Conservation (phyloP, 805 yeast species). For the Hanseniaspora nectarophila region DNA sequence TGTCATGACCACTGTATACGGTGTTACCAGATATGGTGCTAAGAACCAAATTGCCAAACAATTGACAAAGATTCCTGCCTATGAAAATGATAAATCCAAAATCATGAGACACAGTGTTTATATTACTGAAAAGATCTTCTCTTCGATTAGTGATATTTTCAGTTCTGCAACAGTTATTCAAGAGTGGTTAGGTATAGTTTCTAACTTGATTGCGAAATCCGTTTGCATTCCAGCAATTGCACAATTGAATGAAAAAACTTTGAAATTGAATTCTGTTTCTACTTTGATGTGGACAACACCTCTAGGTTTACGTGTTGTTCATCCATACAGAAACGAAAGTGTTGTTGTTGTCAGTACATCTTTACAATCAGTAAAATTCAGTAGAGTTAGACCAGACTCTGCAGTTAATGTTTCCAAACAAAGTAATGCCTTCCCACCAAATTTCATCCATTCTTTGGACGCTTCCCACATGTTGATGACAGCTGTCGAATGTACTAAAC, state of each 20-base stretch:
- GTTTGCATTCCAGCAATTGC: slow-evolving; percentile 51
- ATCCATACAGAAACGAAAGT: slow-evolving; percentile 72
- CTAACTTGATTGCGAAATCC: slow-evolving; percentile 66
- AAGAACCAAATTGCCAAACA: slow-evolving; percentile 76
- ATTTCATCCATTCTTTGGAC: slow-evolving; percentile 86
- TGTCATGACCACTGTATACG: slow-evolving; percentile 96
- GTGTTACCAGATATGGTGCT: slow-evolving; percentile 92
- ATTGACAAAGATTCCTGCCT: slow-evolving; percentile 43
- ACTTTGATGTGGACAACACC: slow-evolving; percentile 98
- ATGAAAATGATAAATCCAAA: slow-evolving; percentile 35
- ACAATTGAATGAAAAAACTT: slow-evolving; percentile 31
- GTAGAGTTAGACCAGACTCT: slow-evolving; percentile 75
- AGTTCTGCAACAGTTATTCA: slow-evolving; percentile 89
- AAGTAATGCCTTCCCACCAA: slow-evolving; percentile 88
- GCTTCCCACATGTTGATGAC: slow-evolving; percentile 94
- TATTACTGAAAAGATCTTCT: slow-evolving; percentile 66
- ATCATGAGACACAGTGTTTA: slow-evolving; percentile 37
- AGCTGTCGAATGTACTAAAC: slow-evolving; percentile 61
- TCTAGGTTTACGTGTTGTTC: slow-evolving; percentile 87
- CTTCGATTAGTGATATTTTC: slow-evolving; percentile 72
- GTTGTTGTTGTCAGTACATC: slow-evolving; percentile 64
- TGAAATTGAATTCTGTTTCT: slow-evolving; percentile 36
- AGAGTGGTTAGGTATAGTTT: slow-evolving; percentile 88
- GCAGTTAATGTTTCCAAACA: slow-evolving; percentile 85
- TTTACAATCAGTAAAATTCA: slow-evolving; percentile 72